Base-by-base conservation (phyloP, 2,329 filamentous ascomycete genomes). In the Sporothrix luriei region DNA sequence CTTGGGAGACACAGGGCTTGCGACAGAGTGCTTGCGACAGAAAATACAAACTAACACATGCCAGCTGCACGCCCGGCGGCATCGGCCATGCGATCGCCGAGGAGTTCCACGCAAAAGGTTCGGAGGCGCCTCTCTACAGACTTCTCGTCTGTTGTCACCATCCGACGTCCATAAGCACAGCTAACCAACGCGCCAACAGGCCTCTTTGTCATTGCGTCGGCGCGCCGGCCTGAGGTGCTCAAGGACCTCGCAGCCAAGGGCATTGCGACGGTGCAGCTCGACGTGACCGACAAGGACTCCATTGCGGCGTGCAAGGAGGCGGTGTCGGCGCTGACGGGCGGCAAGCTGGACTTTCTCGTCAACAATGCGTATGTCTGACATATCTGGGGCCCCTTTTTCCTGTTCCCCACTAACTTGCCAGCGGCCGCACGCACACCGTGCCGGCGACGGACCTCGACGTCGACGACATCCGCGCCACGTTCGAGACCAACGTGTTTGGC, bases 291-390 rank as follows among this genome's bases (percentile, higher is more conserved):
- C 24, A 74, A 78, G 21, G 79, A 81, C 29, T 87, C 84, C 72
- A 85, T 88, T 75, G 79, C 78, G 21, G 75, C 76, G 54, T 85
- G 83, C 74, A 82, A 82, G 69, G 78, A 78, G 2, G 79, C 83
- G 66, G 83, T 87, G 14, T 74, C 78, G 13, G 75, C 79, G 14
- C 76, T 87, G 61, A 87, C 84, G 2, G 80, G 80, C 10, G 85
- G 85, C 16, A 83, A 78, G 61, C 82, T 88, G 5, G 85, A 88
- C 72, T 82, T 88, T 59, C 83, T 88, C 21, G 81, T 88, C 64
- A 88, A 88, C 77, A 88, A 88, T 71, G 85, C 86, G 84, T 87
- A n/a, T n/a, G n/a, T n/a, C n/a, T n/a, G n/a, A n/a, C n/a, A n/a
- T n/a, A n/a, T n/a, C n/a, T n/a, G n/a, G n/a, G n/a, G n/a, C n/a